Conservation (phyloP, 192 early-diverging fungal species). For the Mortierella antarctica region DNA sequence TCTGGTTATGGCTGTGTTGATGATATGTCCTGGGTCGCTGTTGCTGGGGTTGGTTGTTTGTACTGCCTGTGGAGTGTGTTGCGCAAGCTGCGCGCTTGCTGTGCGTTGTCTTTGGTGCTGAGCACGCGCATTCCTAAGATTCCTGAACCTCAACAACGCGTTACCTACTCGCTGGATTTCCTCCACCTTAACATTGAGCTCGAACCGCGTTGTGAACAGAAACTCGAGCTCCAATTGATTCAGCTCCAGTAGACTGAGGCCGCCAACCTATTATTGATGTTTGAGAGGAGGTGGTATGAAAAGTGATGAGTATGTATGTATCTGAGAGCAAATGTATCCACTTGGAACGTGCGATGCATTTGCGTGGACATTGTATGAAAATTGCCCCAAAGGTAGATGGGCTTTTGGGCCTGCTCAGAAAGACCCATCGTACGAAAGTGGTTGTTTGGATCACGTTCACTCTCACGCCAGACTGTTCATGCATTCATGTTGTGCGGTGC, state of each 20-base stretch:
- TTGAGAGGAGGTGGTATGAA: too few species aligned
- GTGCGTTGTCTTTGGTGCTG: not conserved
- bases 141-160: slow-evolving; percentile 23
- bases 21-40: not conserved
- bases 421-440: too few species aligned
- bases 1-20: not conserved
- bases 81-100: not conserved
- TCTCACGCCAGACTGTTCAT: too few species aligned
- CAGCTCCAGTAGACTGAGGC: slow-evolving; percentile 73
- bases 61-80: not conserved
- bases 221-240: slow-evolving; percentile 84
- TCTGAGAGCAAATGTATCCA: too few species aligned
- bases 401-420: too few species aligned
- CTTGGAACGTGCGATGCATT: too few species aligned
- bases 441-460: too few species aligned
- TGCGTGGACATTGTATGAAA: too few species aligned
- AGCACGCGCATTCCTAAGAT: not conserved
- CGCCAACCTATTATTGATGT: slow-evolving; percentile 67
- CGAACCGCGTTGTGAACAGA: slow-evolving; percentile 74
- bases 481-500: too few species aligned
- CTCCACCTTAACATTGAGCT: slow-evolving; percentile 70
- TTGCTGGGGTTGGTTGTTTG: not conserved
- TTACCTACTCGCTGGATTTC: slow-evolving; percentile 64
- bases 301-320: too few species aligned
- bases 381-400: too few species aligned